Evolutionary conservation across 495 filamentous ascomycete genomes (phyloP).

Genomic region (Daldinia bambusicola): DNA sequence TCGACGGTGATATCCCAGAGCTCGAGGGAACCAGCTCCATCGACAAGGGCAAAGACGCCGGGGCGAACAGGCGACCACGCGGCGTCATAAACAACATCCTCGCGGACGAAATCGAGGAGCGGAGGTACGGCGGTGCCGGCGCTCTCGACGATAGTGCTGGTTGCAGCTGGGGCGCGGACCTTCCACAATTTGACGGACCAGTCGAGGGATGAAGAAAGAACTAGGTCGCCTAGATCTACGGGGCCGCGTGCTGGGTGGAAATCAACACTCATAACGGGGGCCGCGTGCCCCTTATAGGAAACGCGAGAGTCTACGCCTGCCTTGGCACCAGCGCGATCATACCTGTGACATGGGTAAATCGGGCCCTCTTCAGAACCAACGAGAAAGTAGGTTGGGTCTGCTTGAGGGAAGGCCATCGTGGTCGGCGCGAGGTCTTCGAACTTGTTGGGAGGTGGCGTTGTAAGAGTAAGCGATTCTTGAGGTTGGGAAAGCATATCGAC

Average conservation of each 20-base stretch:
- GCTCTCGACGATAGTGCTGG: slow-evolving; percentile 61
- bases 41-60: slow-evolving; percentile 91
- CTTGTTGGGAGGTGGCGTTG: slow-evolving; percentile 85
- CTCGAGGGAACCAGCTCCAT: slow-evolving; percentile 92
- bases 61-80: slow-evolving; percentile 92
- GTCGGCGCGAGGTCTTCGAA: slow-evolving; percentile 95
- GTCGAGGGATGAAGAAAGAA: slow-evolving; percentile 86
- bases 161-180: slow-evolving; percentile 79
- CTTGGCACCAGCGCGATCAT: slow-evolving; percentile 95
- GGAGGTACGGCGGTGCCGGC: slow-evolving; percentile 69
- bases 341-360: slow-evolving; percentile 95
- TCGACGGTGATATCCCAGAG: slow-evolving; percentile 95
- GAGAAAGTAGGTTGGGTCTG: slow-evolving; percentile 97
- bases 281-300: slow-evolving; percentile 85
- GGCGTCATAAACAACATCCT: slow-evolving; percentile 96
- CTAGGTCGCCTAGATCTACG: slow-evolving; percentile 94
- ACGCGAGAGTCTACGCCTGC: slow-evolving; percentile 90
- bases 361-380: slow-evolving; percentile 95
- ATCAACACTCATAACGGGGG: slow-evolving; percentile 93
- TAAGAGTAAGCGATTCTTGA: slow-evolving; percentile 88
- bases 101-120: slow-evolving; percentile 86
- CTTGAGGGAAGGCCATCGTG: slow-evolving; percentile 94
- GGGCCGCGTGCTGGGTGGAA: slow-evolving; percentile 93
- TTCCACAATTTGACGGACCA: slow-evolving; percentile 99
- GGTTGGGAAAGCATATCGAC: slow-evolving; percentile 97